phyloP scores from a whole-genome alignment of 176 grass and related monocot genomes.

The Oropetium thomaeum region DNA sequence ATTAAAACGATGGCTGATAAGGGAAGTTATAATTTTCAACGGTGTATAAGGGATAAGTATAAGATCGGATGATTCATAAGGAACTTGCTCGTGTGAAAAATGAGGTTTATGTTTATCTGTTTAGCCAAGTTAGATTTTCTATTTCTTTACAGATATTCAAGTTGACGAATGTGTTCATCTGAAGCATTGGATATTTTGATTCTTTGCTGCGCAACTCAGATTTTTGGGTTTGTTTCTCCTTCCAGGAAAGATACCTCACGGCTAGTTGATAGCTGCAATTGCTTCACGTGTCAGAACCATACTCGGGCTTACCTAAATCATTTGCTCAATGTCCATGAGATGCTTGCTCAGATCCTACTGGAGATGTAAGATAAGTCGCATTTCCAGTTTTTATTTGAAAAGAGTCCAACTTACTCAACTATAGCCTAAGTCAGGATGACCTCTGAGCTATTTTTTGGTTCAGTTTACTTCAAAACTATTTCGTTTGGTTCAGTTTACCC shows the following conservation, averaged over 20 bases:
- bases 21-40: no score
- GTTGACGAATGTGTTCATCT: neutral
- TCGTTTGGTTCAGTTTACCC: no score
- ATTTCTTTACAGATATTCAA: neutral
- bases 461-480: no score
- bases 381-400: slow-evolving; percentile 5
- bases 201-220: neutral
- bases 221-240: slow-evolving; percentile 12
- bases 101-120: no score
- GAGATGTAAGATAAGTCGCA: slow-evolving; percentile 71
- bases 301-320: slow-evolving; percentile 94
- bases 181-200: neutral
- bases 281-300: slow-evolving; percentile 94
- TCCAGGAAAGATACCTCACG: slow-evolving; percentile 74
- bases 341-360: slow-evolving; percentile 92
- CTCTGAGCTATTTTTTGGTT: no score
- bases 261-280: slow-evolving; percentile 66
- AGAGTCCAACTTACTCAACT: no score
- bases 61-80: no score
- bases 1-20: no score
- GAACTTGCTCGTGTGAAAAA: no score
- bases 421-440: no score
- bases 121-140: neutral
- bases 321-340: slow-evolving; percentile 87
- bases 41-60: no score